Evolutionary conservation across 1,284 basidiomycete genomes (phyloP).

Genomic region (Heterobasidion parviporum): DNA sequence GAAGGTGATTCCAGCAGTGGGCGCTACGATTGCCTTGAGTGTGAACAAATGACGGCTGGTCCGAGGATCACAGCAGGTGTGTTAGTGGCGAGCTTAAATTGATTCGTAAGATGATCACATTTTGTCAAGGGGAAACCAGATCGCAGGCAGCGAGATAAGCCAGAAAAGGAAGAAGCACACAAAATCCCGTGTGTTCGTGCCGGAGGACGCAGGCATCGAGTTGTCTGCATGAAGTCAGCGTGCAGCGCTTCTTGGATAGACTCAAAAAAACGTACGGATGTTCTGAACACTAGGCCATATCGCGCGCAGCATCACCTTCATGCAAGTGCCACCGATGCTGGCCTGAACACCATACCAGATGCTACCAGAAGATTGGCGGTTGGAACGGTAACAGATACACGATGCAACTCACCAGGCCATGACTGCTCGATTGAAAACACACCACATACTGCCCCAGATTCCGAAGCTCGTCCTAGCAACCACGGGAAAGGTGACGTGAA

Average conservation of each 20-base stretch:
- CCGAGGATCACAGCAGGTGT: background rate
- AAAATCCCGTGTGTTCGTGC: conserved; percentile 63
- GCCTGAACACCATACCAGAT: conserved; percentile 80
- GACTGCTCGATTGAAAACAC: conserved; percentile 70
- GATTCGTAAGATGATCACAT: conserved; percentile 33
- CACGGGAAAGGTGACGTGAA: conserved; percentile 77
- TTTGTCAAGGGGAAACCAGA: conserved; percentile 78
- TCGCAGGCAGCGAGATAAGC: conserved; percentile 70
- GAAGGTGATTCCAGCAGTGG: conserved; percentile 68
- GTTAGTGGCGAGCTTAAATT: background rate
- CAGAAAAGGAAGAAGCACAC: conserved; percentile 86
- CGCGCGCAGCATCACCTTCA: conserved; percentile 62
- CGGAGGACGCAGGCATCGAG: conserved; percentile 59
- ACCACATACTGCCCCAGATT: conserved; percentile 78
- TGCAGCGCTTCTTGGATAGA: conserved; percentile 3
- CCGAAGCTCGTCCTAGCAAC: conserved; percentile 75
- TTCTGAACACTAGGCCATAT: conserved; percentile 69
- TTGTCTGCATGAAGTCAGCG: conserved; percentile 34
- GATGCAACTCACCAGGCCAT: conserved; percentile 59
- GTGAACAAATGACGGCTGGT: conserved; percentile 73
- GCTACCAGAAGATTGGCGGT: conserved; percentile 18
- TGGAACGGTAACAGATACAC: background rate
- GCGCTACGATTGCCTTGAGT: conserved; percentile 67
- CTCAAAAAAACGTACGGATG: conserved; percentile 41
- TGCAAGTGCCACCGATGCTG: conserved; percentile 74